Evolutionary conservation across 108 stramenopile species (phyloP), one percentile per base, ranked within the genome.

Genomic region (Nannochloropsis gaditana): DNA sequence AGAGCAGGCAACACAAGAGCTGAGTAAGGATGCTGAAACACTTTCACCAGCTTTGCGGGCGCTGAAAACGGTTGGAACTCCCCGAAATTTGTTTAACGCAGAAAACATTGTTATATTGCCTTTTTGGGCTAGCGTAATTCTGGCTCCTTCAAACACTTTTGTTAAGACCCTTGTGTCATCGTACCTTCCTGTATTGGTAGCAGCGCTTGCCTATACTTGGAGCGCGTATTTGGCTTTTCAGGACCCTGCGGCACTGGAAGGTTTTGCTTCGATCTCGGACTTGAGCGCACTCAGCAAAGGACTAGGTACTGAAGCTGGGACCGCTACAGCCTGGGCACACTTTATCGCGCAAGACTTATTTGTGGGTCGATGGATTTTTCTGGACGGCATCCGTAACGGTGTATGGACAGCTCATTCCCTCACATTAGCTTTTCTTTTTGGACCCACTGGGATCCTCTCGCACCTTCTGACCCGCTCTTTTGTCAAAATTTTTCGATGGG

Each of bases 351-450:
- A 88, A 47, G 87, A 88, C 9, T 59, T 88, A 11, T 88, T 88
- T 45, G 47, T 88, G 87, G 87, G 88, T 19, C 88, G 88, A 9
- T 88, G 84, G 84, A 83, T 88, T 43, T 88, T 85, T 82, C 84
- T 88, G 21, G 88, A 88, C 73, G 84, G 88, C 79, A 82, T 44
- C 21, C 82, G 45, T 73, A 88, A 88, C 45, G 47, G 44, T 10
- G 79, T 88, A 8, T 88, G 82, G 44, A 85, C 84, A 2, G 81
- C 59, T 81, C 88, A 88, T 44, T 82, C 81, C 82, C 79, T 88
- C 17, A 79, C 84, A 11, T 45, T 88, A 41, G 83, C 83, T 79
- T 88, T 81, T 45, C 47, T 88, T 21, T 88, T 88, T 45, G 88
- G 88, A n/a, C 88, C 88, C 50, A 79, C 43, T 31, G 87, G 87